Evolutionary conservation across 768 basidiomycete genomes (phyloP).

Genomic region (Suillus weaverae): DNA sequence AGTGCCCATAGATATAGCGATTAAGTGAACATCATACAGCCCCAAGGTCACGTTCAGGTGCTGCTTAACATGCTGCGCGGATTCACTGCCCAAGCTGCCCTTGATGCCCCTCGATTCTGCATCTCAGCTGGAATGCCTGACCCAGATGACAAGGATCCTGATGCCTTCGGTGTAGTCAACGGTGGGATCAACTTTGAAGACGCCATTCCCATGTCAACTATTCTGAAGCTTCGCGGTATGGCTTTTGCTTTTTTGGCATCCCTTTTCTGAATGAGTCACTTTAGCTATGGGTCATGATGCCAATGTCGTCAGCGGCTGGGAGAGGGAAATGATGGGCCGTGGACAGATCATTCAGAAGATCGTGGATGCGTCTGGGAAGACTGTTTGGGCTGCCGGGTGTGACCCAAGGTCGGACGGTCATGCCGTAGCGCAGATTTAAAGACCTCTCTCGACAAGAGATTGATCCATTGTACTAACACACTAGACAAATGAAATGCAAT

Average conservation of each 20-base stretch:
- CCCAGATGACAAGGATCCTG: conserved; percentile 41
- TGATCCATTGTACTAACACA: background rate
- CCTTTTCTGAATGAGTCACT: background rate
- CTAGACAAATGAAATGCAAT: conserved; percentile 1
- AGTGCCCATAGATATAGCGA: background rate
- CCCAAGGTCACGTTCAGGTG: conserved; percentile 96
- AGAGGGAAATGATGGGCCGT: conserved; percentile 69
- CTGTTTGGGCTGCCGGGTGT: conserved; percentile 95
- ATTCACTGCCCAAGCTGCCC: conserved; percentile 81
- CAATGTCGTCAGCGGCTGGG: conserved; percentile 58
- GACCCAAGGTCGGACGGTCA: conserved; percentile 89
- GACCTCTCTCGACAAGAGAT: background rate
- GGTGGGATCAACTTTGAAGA: conserved; percentile 91
- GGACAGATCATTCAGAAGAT: conserved; percentile 90
- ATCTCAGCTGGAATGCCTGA: conserved; percentile 85
- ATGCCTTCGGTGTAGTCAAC: conserved; percentile 60
- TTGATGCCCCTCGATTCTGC: conserved; percentile 95
- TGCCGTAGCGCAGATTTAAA: conserved; percentile 79
- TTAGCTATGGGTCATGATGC: conserved; percentile 90
- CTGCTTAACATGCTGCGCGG: conserved; percentile 88
- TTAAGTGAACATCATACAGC: conserved; percentile 41
- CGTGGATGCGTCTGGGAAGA: conserved; percentile 58
- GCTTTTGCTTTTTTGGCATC: conserved; percentile 6
- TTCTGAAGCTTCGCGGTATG: conserved; percentile 68
- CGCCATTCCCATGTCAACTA: conserved; percentile 60